Percentiles rank a stretch among this genome's conserved stretches.
Conservation (phyloP, 805 yeast species). For the Zygoascus biomembranicola region DNA sequence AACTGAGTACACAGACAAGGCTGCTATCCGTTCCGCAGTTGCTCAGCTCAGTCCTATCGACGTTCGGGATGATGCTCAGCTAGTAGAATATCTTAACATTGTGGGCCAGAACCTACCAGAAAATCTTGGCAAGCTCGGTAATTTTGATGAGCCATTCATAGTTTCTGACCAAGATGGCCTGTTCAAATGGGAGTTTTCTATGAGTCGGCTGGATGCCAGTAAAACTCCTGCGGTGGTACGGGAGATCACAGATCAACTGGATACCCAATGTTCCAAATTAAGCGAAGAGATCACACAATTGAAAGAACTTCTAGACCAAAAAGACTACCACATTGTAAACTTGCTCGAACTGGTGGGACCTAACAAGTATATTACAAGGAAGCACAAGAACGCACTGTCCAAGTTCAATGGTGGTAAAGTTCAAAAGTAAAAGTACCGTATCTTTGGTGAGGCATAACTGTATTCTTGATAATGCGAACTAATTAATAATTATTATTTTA, state of each 20-base stretch:
- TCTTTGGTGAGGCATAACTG: too few relatives aligned
- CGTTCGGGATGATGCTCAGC: neutral
- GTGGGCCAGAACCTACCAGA: neutral
- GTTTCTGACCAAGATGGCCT: neutral
- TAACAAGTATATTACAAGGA: neutral
- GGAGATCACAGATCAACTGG: neutral
- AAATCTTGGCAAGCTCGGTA: neutral
- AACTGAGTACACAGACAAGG: neutral
- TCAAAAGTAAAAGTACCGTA: too few relatives aligned
- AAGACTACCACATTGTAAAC: neutral
- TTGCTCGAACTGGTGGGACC: neutral
- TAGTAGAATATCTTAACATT: neutral
- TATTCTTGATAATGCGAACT: neutral
- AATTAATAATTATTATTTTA: neutral
- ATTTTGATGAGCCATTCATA: neutral
- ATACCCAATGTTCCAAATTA: neutral
- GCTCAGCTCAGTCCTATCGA: neutral
- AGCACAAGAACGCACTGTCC: neutral
- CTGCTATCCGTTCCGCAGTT: neutral
- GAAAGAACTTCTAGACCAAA: neutral
- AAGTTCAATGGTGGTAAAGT: neutral
- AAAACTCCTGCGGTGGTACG: neutral
- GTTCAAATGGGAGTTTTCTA: neutral
- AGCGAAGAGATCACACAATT: neutral
- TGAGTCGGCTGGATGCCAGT: neutral